A percentile compares a stretch with the other conserved stretches of the same genome.
Conservation (phyloP, 2,329 filamentous ascomycete genomes). For the Microdochium trichocladiopsis region DNA sequence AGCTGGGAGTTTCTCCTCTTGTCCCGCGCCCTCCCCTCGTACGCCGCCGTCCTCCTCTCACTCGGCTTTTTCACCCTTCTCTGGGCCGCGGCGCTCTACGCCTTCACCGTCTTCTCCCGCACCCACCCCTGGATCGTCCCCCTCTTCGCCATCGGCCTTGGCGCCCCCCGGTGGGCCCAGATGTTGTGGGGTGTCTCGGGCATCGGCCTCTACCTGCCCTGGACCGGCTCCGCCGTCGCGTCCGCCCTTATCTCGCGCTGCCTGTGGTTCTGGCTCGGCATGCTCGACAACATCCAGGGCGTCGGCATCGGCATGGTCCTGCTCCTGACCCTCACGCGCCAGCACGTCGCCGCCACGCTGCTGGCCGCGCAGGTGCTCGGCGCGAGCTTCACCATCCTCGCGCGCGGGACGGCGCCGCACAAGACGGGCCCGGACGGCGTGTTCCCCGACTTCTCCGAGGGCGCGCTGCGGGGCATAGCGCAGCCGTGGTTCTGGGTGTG, state of each 20-base stretch:
- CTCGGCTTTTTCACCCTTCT: slow-evolving; percentile 45
- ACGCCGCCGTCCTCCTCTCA: slow-evolving; percentile 37
- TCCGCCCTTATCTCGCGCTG: slow-evolving; percentile 48
- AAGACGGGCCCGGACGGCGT: slow-evolving; percentile 53
- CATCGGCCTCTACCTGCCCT: slow-evolving; percentile 55
- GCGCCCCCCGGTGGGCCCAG: slow-evolving; percentile 59
- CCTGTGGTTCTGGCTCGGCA: slow-evolving; percentile 61
- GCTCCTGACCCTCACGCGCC: slow-evolving; percentile 55
- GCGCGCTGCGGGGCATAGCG: slow-evolving; percentile 36
- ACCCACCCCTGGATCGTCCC: slow-evolving; percentile 60
- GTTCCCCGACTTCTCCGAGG: slow-evolving; percentile 44
- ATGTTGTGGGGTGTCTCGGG: slow-evolving; percentile 59
- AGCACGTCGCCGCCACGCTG: slow-evolving; percentile 57
- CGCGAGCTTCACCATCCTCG: slow-evolving; percentile 53
- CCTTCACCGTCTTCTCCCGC: slow-evolving; percentile 47
- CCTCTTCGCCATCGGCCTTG: slow-evolving; percentile 60
- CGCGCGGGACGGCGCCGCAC: slow-evolving; percentile 53
- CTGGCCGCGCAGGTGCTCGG: slow-evolving; percentile 56
- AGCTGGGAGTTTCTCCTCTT: slow-evolving; percentile 61
- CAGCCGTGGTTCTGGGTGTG: slow-evolving; percentile 58
- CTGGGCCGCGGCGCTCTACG: slow-evolving; percentile 45
- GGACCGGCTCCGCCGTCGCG: slow-evolving; percentile 42
- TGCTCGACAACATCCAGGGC: slow-evolving; percentile 58
- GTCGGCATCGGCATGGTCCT: slow-evolving; percentile 64
- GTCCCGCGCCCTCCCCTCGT: slow-evolving; percentile 47